Conservation (phyloP, 2,329 filamentous ascomycete genomes). For the Lojkania enalia region DNA sequence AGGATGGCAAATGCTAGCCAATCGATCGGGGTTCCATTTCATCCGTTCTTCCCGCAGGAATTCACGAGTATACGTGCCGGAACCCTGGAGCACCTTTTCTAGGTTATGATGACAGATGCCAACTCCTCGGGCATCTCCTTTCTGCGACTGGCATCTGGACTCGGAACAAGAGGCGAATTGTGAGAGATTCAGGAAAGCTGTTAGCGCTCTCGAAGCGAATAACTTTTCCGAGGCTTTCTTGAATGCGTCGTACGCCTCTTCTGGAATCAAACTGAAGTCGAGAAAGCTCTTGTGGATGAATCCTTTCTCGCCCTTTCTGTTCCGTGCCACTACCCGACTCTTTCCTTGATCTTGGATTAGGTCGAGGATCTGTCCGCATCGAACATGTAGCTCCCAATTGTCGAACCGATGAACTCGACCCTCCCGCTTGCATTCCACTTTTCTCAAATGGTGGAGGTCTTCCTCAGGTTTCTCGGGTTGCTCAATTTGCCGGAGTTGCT, state of each 20-base stretch:
- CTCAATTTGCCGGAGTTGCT: neutral
- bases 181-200: constrained; percentile 23
- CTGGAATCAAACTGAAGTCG: constrained; percentile 22
- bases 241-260: constrained; percentile 24
- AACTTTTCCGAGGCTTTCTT: constrained; percentile 19
- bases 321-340: constrained; percentile 28
- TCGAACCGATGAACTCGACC: constrained; percentile 29
- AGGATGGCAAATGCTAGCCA: constrained; percentile 29
- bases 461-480: neutral
- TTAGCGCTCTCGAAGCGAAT: constrained; percentile 19
- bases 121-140: constrained; percentile 16
- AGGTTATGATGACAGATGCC: constrained; percentile 38
- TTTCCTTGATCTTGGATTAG: constrained; percentile 26
- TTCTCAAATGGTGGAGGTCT: too few species aligned
- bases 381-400: constrained; percentile 28
- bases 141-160: constrained; percentile 22
- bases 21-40: constrained; percentile 41
- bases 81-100: constrained; percentile 27
- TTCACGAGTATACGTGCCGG: constrained; percentile 23
- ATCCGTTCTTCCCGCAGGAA: constrained; percentile 34
- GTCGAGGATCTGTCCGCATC: constrained; percentile 28
- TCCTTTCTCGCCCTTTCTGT: constrained; percentile 18
- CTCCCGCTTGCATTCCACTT: constrained; percentile 15
- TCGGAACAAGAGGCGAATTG: constrained; percentile 28
- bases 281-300: constrained; percentile 33